Base-by-base conservation (phyloP, 495 filamentous ascomycete genomes). In the Daldinia childiae region DNA sequence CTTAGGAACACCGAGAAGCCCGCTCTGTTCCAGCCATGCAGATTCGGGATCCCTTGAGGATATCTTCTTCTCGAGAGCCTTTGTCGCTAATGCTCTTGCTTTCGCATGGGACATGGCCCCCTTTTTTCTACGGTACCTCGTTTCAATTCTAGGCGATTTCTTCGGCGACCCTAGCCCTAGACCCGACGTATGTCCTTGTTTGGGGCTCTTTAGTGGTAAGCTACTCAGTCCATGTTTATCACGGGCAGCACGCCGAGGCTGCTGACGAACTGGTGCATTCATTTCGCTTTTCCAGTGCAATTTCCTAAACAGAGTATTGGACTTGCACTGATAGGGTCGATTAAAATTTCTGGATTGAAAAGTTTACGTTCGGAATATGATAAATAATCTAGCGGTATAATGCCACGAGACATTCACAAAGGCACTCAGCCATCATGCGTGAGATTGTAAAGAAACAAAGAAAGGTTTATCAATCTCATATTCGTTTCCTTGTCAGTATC, bases 11-110 rank as follows among this genome's bases (percentile, higher is more conserved):
- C 64, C 55, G 5, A 73, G 32, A 54, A 73, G 60, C 21, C 51
- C 50, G 1, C 30, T 48, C 26, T 73, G 70, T 50, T 73, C 64
- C 26, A 51, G 21, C 55, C 8, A 36, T 8, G 70, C 64, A 9
- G 36, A 41, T 4, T 68, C 50, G 0, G 38, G n/a, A 6, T 65
- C 60, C 65, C 65, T 68, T 21, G 38, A 50, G 0, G 59, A 38
- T 15, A 68, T 12, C 6, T 34, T 73, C 3, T 57, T 51, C 12
- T 73, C 70, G 12, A 73, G 64, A 15, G 61, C 60, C 32, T 30
- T 56, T 24, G 30, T 64, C 4, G 48, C 27, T 41, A 11, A 60
- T 27, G 52, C 51, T 45, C 51, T 41, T 27, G 58, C 51, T 45
- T 58, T 41, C 12, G 27, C 62, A 29, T 29, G 15, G 15, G 39